These are phyloP conservation scores for Dioscorea zingiberensis DNA, from an alignment of 106 monocot genomes.

Conservation along the genomic window DNA sequence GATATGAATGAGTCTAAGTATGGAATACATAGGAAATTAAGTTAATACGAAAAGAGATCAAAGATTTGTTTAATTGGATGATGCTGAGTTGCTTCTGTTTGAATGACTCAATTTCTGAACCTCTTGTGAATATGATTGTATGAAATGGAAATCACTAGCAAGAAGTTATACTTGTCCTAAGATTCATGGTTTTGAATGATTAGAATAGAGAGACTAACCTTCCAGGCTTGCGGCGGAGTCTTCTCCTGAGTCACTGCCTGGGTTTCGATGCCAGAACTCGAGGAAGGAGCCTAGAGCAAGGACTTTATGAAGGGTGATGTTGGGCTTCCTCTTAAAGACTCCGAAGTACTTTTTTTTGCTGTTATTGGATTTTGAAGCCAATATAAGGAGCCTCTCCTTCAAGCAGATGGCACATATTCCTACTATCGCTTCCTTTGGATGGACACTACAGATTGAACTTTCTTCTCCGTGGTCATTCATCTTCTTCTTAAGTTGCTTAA, in stretches of 20 bases:
- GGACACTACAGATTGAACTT: constrained; percentile 44
- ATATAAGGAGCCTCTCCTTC: constrained; percentile 66
- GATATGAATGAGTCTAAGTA: constrained; percentile 76
- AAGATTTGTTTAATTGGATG: too few relatives aligned
- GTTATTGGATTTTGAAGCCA: constrained; percentile 38
- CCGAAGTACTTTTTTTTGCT: constrained; percentile 14
- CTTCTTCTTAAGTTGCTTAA: neutral
- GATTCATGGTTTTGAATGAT: too few relatives aligned
- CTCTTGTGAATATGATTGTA: too few relatives aligned
- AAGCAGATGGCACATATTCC: constrained; percentile 81
- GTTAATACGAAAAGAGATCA: too few relatives aligned
- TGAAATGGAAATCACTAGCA: too few relatives aligned
- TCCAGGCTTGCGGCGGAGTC: constrained; percentile 49
- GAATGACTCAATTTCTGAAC: too few relatives aligned
- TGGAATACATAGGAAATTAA: too few relatives aligned
- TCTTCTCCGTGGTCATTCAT: constrained; percentile 30
- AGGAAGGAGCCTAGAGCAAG: constrained; percentile 56
- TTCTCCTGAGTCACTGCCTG: constrained; percentile 5
- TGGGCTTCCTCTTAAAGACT: constrained; percentile 16
- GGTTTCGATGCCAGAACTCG: constrained; percentile 14
- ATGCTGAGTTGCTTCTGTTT: too few relatives aligned
- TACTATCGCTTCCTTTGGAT: constrained; percentile 50
- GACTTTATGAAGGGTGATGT: constrained; percentile 38
- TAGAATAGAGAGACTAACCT: constrained; percentile 22
- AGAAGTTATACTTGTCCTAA: too few relatives aligned